A percentile compares a stretch with the other conserved stretches of the same genome.
Evolutionary conservation across 768 basidiomycete species (phyloP).

Genomic region (Boletus reticulatus): DNA sequence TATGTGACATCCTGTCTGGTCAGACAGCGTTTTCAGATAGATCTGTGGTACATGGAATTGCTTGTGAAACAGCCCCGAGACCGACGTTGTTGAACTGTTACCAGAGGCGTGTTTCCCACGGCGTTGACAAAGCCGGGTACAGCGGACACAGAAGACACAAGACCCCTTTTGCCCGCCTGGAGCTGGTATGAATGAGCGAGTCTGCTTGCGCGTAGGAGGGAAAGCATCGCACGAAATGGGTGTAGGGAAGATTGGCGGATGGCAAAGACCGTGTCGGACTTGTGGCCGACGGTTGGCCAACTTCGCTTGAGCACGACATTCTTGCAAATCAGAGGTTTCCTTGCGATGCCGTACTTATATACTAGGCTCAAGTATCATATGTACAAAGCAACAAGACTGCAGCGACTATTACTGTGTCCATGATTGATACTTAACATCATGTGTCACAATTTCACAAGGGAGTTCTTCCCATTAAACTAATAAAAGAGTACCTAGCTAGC

Average conservation of each 20-base stretch:
- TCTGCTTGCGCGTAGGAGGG: slow-evolving; percentile 35
- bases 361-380: too few relatives aligned
- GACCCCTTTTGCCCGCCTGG: slow-evolving; percentile 24
- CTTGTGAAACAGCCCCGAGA: background rate
- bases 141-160: slow-evolving; percentile 48
- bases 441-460: slow-evolving; percentile 23
- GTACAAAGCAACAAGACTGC: background rate
- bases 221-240: slow-evolving; percentile 15
- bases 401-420: slow-evolving; percentile 15
- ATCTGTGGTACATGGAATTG: slow-evolving; percentile 51
- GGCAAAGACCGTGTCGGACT: background rate
- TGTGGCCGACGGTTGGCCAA: background rate
- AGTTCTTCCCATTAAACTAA: slow-evolving; percentile 25
- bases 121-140: slow-evolving; percentile 84
- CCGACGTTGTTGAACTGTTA: slow-evolving; percentile 34
- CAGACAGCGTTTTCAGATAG: slow-evolving; percentile 74
- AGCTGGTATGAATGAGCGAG: slow-evolving; percentile 14
- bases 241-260: background rate
- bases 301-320: slow-evolving; percentile 19
- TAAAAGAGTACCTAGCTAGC: slow-evolving; percentile 10
- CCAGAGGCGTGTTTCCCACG: slow-evolving; percentile 92
- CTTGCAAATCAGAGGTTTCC: background rate
- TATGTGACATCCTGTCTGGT: slow-evolving; percentile 79
- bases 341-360: too few relatives aligned
- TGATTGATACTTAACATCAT: slow-evolving; percentile 11